Evolutionary conservation across 2,329 filamentous ascomycete genomes (phyloP).

Genomic region (Aspergillus neoniger): DNA sequence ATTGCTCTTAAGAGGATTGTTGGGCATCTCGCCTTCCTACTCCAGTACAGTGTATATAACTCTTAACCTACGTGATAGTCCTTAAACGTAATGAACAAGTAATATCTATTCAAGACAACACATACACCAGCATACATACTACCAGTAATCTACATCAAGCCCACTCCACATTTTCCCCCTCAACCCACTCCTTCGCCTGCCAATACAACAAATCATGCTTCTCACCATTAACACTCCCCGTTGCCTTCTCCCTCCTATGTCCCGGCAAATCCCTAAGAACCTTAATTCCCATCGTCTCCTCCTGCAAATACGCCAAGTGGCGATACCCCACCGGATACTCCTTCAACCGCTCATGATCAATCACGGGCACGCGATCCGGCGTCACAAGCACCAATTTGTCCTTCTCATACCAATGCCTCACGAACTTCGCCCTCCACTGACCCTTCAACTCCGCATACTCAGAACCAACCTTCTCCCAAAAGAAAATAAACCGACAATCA

Average conservation of each 20-base stretch:
- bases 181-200: slow-evolving; percentile 49
- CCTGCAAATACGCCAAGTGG: slow-evolving; percentile 48
- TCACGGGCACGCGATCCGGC: slow-evolving; percentile 43
- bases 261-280: slow-evolving; percentile 51
- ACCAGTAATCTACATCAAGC: too few relatives aligned
- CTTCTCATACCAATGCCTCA: slow-evolving; percentile 56
- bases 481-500: slow-evolving; percentile 52
- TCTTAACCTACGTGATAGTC: too few relatives aligned
- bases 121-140: too few relatives aligned
- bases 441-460: slow-evolving; percentile 18
- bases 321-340: slow-evolving; percentile 49
- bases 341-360: slow-evolving; percentile 45
- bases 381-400: slow-evolving; percentile 53
- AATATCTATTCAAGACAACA: too few relatives aligned
- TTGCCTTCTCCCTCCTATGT: slow-evolving; percentile 39
- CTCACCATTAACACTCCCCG: slow-evolving; percentile 34
- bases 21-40: too few relatives aligned
- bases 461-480: slow-evolving; percentile 42
- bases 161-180: slow-evolving; percentile 38
- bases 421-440: slow-evolving; percentile 49
- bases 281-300: slow-evolving; percentile 49
- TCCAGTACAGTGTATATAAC: too few relatives aligned
- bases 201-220: slow-evolving; percentile 52
- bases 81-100: too few relatives aligned
- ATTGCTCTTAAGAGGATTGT: too few relatives aligned